Base-by-base conservation (phyloP, 139 green algal species). In the Tetradesmus obliquus region DNA sequence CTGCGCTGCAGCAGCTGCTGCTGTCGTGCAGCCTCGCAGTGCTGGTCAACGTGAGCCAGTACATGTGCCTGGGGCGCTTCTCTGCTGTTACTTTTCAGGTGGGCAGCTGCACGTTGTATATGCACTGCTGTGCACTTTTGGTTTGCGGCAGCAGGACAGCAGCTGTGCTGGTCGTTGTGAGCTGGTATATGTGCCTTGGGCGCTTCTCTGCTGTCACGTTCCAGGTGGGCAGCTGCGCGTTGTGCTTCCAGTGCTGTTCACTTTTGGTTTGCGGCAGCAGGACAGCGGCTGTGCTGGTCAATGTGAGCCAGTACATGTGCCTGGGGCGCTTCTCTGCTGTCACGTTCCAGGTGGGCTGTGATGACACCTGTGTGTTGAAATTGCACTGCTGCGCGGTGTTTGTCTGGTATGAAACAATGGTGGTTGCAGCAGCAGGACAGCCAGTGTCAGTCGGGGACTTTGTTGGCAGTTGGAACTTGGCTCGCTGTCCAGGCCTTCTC, bases 51-150 rank as follows among this genome's bases (percentile, higher is more conserved):
- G 91, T 99, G 32, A 96, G 90, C 17, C 86, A 99, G 95, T 99
- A 99, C 93, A 96, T 98, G 93, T 99, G 98, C 95, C 94, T 99
- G 74, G 98, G 98, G 24, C 93, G 97, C 15, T 99, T 99, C 94
- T 96, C 94, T 15, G 98, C 98, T 0, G 96, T 99, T 20, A 97
- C 96, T 12, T 99, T 99, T 93, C 84, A 94, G 89, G 92, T 94
- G 69, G 10, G 71, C 82, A 0, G 22, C 81, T 69, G 10, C 19
- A n/a, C n/a, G n/a, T n/a, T n/a, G n/a, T n/a, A n/a, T n/a, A n/a
- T n/a, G n/a, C n/a, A n/a, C n/a, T n/a, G n/a, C n/a, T n/a, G n/a
- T n/a, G n/a, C n/a, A n/a, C n/a, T n/a, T n/a, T n/a, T n/a, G n/a
- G n/a, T n/a, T n/a, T n/a, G n/a, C n/a, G n/a, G n/a, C n/a, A n/a